phyloP scores from a whole-genome alignment of 1,139 yeast genomes.

The Scheffersomyces parashehatae region DNA sequence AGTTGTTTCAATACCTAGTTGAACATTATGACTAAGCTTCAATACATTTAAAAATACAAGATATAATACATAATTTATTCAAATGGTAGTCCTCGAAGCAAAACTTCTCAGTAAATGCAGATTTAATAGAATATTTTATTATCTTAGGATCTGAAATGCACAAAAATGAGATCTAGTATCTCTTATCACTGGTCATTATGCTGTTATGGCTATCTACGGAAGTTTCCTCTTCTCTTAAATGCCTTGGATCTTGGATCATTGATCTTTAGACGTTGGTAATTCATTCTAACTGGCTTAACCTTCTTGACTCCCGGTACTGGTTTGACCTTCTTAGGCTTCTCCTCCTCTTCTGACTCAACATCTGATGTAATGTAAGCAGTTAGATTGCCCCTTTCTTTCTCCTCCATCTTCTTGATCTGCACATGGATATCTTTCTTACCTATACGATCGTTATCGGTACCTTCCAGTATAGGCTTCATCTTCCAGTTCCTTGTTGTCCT shows the following conservation, averaged over 20 bases:
- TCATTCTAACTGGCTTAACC: slow-evolving; percentile 36
- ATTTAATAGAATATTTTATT: not conserved
- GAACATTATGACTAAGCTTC: too few relatives aligned
- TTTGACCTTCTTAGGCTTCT: slow-evolving; percentile 7
- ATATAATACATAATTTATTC: not conserved
- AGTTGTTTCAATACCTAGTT: not conserved
- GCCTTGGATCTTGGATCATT: slow-evolving; percentile 37
- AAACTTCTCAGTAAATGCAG: not conserved
- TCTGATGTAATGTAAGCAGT: slow-evolving; percentile 19
- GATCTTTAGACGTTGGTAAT: slow-evolving; percentile 45
- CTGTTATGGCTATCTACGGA: too few relatives aligned
- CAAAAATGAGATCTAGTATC: slow-evolving; percentile 6
- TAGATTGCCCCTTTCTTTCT: slow-evolving; percentile 20
- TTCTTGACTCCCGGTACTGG: slow-evolving; percentile 16
- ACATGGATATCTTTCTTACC: slow-evolving; percentile 42
- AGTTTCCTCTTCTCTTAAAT: slow-evolving; percentile 21
- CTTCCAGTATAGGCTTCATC: slow-evolving; percentile 42
- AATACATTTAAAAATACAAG: not conserved
- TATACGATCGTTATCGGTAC: slow-evolving; percentile 26
- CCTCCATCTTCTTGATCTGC: slow-evolving; percentile 32
- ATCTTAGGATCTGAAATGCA: not conserved
- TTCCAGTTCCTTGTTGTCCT: slow-evolving; percentile 64
- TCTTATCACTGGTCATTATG: slow-evolving; percentile 9
- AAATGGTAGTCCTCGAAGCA: not conserved
- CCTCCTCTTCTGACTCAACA: slow-evolving; percentile 13